phyloP scores from a whole-genome alignment of 345 rosid genomes.

The Jatropha curcas region DNA sequence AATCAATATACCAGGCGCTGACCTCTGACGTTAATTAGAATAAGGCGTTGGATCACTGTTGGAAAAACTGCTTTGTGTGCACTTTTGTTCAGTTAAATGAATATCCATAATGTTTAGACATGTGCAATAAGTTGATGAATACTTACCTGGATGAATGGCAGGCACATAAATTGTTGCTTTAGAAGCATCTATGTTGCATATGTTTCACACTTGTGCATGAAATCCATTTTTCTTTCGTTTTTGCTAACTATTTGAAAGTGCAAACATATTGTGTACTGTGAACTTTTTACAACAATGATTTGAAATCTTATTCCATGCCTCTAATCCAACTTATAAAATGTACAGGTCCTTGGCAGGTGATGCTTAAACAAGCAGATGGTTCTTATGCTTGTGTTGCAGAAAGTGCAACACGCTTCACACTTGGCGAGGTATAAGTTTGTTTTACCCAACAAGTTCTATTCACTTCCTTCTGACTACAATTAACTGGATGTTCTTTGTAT shows the following conservation, averaged over 20 bases:
- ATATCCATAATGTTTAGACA: slow-evolving; percentile 1
- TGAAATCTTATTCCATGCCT: background rate
- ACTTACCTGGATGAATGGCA: background rate
- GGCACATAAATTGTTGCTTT: background rate
- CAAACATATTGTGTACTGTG: background rate
- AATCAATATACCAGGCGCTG: background rate
- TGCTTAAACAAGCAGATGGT: slow-evolving; percentile 92
- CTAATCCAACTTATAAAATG: slow-evolving; percentile 1
- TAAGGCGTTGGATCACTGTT: background rate
- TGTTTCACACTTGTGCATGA: background rate
- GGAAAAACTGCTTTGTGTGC: background rate
- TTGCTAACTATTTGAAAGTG: too few species aligned
- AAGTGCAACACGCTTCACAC: slow-evolving; percentile 80
- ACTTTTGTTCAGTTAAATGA: background rate
- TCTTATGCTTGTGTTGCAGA: slow-evolving; percentile 89
- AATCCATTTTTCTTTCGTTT: background rate
- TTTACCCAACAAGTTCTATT: slow-evolving; percentile 3
- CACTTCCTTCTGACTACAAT: background rate
- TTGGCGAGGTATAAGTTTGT: slow-evolving; percentile 64
- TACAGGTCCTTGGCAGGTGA: slow-evolving; percentile 99
- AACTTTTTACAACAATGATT: background rate
- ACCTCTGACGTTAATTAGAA: background rate
- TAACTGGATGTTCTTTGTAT: slow-evolving; percentile 17
- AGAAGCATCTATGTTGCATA: background rate
- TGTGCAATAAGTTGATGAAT: slow-evolving; percentile 1